Percentiles rank a stretch among this genome's conserved stretches.
These are phyloP conservation scores for Glaciozyma martinii DNA, from an alignment of 768 basidiomycete genomes.

Conservation along the genomic window DNA sequence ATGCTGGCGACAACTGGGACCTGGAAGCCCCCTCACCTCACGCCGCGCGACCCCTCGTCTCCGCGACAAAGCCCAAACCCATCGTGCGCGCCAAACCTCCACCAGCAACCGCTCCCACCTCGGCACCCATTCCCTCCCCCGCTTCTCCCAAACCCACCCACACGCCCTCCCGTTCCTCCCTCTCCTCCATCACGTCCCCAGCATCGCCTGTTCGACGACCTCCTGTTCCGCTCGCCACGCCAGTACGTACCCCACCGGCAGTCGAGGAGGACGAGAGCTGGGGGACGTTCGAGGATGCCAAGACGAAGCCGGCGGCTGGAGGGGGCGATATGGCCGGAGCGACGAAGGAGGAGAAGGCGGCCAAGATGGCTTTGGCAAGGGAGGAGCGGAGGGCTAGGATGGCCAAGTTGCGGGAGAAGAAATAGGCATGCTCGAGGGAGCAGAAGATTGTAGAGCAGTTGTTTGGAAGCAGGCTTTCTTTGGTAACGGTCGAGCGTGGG, in stretches of 20 bases:
- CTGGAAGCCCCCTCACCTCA: conserved; percentile 9
- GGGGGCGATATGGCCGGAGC: conserved; percentile 39
- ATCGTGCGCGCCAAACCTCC: background rate
- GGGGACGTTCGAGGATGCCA: background rate
- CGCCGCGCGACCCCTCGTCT: background rate
- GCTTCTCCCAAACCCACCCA: background rate
- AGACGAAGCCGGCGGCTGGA: background rate
- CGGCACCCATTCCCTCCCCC: background rate
- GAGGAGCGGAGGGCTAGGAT: conserved; percentile 63
- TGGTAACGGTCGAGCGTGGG: no score
- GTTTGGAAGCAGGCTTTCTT: no score
- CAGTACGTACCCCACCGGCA: background rate
- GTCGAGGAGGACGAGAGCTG: background rate
- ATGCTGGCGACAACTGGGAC: conserved; percentile 27
- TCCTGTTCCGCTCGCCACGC: background rate
- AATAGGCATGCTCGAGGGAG: background rate
- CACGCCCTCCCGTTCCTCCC: background rate
- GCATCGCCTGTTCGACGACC: background rate
- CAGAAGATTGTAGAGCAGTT: no score
- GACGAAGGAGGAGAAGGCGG: conserved; percentile 84
- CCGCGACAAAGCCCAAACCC: background rate
- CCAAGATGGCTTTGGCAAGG: conserved; percentile 82
- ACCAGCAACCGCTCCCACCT: background rate
- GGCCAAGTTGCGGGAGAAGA: conserved; percentile 7
- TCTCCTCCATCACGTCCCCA: background rate